These are phyloP conservation scores for Nitzschia sp. DNA, from an alignment of 108 stramenopile genomes.

Conservation along the genomic window DNA sequence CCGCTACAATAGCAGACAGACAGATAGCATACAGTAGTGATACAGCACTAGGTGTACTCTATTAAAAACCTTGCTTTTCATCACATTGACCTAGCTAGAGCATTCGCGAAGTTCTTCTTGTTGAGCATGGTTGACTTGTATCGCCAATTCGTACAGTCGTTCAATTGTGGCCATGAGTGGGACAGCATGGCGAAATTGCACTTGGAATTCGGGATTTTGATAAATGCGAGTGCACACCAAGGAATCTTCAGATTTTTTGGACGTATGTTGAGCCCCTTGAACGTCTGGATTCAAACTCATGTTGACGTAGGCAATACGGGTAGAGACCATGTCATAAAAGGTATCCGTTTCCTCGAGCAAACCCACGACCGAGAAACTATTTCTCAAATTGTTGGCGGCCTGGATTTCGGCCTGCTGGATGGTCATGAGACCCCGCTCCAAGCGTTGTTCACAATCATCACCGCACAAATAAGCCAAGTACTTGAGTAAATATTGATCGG, in stretches of 20 bases:
- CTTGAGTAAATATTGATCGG: slow-evolving; percentile 2
- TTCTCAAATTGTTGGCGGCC: slow-evolving; percentile 38
- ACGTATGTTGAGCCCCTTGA: slow-evolving; percentile 5
- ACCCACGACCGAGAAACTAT: slow-evolving; percentile 52
- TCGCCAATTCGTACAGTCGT: slow-evolving; percentile 34
- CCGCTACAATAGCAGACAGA: slow-evolving; percentile 34
- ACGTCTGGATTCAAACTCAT: slow-evolving; percentile 24
- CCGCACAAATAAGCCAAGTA: slow-evolving; percentile 44
- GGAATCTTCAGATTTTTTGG: slow-evolving; percentile 1
- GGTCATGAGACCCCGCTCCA: slow-evolving; percentile 10
- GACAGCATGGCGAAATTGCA: not conserved
- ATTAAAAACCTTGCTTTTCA: no score
- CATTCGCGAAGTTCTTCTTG: slow-evolving; percentile 38
- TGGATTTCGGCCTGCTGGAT: slow-evolving; percentile 37
- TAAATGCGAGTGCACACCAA: slow-evolving; percentile 15
- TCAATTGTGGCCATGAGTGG: slow-evolving; percentile 21
- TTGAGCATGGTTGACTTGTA: slow-evolving; percentile 45
- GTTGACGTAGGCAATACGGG: slow-evolving; percentile 13
- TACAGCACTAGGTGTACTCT: no score
- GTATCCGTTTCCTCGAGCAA: slow-evolving; percentile 41
- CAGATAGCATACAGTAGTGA: no score
- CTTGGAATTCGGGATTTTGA: slow-evolving; percentile 14
- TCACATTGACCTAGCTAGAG: no score
- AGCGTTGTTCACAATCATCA: slow-evolving; percentile 34
- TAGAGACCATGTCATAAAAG: slow-evolving; percentile 46